These are phyloP conservation scores for Paramyrothecium sp. DNA, from an alignment of 2,329 filamentous ascomycete genomes.

Conservation along the genomic window DNA sequence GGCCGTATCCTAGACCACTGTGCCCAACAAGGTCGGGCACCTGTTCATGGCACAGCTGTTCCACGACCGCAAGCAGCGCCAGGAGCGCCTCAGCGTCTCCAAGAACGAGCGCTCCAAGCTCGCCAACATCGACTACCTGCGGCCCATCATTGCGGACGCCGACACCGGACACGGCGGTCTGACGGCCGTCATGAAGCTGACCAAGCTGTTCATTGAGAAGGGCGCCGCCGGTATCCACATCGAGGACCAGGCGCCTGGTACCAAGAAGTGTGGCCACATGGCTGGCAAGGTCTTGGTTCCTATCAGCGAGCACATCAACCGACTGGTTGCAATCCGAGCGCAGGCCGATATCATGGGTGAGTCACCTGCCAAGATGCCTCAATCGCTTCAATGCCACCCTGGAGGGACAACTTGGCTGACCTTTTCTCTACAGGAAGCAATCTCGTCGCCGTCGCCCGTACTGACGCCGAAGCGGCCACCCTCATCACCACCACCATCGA, in stretches of 20 bases:
- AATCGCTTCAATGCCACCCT: no score
- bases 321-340: constrained; percentile 91
- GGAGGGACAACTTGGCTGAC: no score
- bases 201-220: constrained; percentile 95
- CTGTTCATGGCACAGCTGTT: constrained; percentile 98
- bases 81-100: constrained; percentile 81
- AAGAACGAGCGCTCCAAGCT: constrained; percentile 70
- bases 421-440: constrained; percentile 60
- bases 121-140: constrained; percentile 86
- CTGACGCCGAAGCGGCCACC: constrained; percentile 95
- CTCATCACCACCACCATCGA: constrained; percentile 97
- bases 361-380: no score
- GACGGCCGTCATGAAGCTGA: constrained; percentile 99
- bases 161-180: constrained; percentile 96
- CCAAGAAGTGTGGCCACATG: constrained; percentile 99
- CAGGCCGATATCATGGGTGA: constrained; percentile 98
- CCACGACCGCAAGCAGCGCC: constrained; percentile 98
- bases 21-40: constrained; percentile 97
- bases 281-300: constrained; percentile 97
- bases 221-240: constrained; percentile 98
- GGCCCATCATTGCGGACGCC: constrained; percentile 93
- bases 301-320: constrained; percentile 97
- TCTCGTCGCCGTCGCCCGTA: constrained; percentile 87
- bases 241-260: constrained; percentile 96
- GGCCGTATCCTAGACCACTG: constrained; percentile 68